Evolutionary conservation across 306 rosid genomes (phyloP), one percentile per base, ranked within the genome.

Genomic region (Bauhinia variegata): DNA sequence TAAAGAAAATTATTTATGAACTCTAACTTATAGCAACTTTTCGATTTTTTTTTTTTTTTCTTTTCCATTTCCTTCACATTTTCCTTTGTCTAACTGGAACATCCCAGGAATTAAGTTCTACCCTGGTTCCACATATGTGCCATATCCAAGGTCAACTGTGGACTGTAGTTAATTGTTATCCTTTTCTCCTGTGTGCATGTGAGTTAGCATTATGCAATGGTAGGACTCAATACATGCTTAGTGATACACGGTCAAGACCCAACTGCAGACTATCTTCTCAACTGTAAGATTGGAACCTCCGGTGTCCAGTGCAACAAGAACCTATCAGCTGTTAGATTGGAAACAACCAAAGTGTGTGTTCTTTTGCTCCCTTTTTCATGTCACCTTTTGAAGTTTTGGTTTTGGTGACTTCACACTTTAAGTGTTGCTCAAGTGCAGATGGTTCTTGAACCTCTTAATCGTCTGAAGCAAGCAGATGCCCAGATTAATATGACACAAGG

Each of bases 281-380:
- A 83, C 63, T 83, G 93, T 74, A 89, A 92, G 78, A 92, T 92
- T 64, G 96, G 98, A 81, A 79, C 71, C 67, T 79, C 96, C 63
- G 84, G 78, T n/a, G 76, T 83, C 6, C 16, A 11, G 46, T 92
- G 96, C 88, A 43, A 63, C 61, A 64, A 52, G 70, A 89, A 93
- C 80, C 96, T 89, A 68, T 88, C 96, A 3, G 97, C 89, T 65
- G 82, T 93, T 78, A 87, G 97, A 91, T 83, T 93, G 82, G 91
- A 93, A 78, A 93, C 96, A 73, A 87, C 96, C 57, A 82, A 84
- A 84, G 98, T 93, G 78, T 41, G 91, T 83, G 58, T 54, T 11
- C 54, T 60, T 17, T 8, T 59, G 63, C 10, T 67, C 49, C 16
- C 60, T 77, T 15, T 13, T 28, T 38, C 43, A 39, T 42, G 37